Percentiles rank a stretch among this genome's conserved stretches.
Conservation (phyloP, 139 green algal species). For the Coccomyxa sp. region DNA sequence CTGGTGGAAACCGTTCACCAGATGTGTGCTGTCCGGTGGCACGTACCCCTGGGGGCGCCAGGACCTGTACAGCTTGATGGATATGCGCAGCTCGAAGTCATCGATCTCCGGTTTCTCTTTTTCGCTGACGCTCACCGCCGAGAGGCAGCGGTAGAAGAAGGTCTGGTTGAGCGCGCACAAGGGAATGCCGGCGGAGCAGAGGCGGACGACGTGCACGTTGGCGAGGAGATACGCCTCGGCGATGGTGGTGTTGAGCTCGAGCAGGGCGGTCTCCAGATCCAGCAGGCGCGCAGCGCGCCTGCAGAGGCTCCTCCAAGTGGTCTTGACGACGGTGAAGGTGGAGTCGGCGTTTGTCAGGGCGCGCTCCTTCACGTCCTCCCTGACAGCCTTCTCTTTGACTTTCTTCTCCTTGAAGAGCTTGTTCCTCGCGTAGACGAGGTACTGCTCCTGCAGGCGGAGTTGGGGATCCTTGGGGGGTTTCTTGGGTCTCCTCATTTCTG, state of each 20-base stretch:
- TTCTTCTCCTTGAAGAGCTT: background rate
- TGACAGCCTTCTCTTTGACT: background rate
- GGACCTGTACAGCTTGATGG: background rate
- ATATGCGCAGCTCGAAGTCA: background rate
- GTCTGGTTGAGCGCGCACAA: background rate
- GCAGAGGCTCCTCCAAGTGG: background rate
- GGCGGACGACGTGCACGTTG: background rate
- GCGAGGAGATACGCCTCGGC: background rate
- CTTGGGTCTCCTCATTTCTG: background rate
- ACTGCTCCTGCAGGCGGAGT: background rate
- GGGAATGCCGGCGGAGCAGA: background rate
- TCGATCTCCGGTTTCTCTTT: background rate
- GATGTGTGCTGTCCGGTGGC: background rate
- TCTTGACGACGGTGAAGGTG: slow-evolving; percentile 4
- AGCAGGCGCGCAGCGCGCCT: background rate
- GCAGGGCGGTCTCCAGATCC: background rate
- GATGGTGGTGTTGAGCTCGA: background rate
- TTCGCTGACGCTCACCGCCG: background rate
- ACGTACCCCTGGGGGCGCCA: background rate
- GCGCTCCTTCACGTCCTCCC: background rate
- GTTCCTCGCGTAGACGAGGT: background rate
- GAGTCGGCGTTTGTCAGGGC: background rate
- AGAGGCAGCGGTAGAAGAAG: background rate
- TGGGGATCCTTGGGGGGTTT: background rate
- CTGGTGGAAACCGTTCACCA: background rate